These are phyloP conservation scores for Purpureocillium takamizusanense DNA, from an alignment of 2,329 filamentous ascomycete genomes.

Conservation along the genomic window DNA sequence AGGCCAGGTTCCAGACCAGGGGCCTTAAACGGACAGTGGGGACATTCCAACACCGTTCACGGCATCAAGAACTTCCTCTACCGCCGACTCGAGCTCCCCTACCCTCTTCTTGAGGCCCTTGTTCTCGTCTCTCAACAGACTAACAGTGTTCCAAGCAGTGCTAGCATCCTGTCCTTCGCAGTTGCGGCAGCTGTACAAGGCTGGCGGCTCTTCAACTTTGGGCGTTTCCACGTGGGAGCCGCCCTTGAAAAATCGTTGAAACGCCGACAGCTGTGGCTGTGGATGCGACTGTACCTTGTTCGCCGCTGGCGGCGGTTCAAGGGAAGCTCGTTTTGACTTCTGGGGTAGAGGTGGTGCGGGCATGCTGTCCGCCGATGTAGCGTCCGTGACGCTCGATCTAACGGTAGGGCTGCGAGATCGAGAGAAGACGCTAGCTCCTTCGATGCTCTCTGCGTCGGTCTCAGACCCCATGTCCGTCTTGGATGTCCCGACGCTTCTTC, in stretches of 20 bases:
- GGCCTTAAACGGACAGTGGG: conserved; percentile 17
- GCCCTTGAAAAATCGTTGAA: conserved; percentile 34
- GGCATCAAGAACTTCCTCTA: conserved; percentile 51
- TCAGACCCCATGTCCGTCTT: conserved; percentile 34
- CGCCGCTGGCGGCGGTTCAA: conserved; percentile 18
- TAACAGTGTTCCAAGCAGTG: conserved; percentile 58
- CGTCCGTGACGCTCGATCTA: conserved; percentile 27
- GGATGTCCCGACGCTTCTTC: conserved; percentile 33
- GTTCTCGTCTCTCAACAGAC: conserved; percentile 53
- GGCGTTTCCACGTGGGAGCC: conserved; percentile 25
- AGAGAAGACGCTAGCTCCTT: conserved; percentile 51
- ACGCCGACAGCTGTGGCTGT: conserved; percentile 21
- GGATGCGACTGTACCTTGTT: conserved; percentile 26
- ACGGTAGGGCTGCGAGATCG: conserved; percentile 48
- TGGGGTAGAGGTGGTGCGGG: conserved; percentile 4
- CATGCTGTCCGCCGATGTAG: conserved; percentile 10
- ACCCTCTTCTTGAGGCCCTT: conserved; percentile 50
- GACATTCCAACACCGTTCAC: conserved; percentile 41
- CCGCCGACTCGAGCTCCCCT: conserved; percentile 46
- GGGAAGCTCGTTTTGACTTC: conserved; percentile 13
- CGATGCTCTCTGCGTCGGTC: conserved; percentile 42
- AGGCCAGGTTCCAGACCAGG: neutral
- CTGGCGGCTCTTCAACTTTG: conserved; percentile 9
- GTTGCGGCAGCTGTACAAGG: conserved; percentile 38
- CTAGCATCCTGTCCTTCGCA: conserved; percentile 50